A percentile compares a stretch with the other conserved stretches of the same genome.
Conservation (phyloP, 139 green algal genomes). For the Chlorella sp. region DNA sequence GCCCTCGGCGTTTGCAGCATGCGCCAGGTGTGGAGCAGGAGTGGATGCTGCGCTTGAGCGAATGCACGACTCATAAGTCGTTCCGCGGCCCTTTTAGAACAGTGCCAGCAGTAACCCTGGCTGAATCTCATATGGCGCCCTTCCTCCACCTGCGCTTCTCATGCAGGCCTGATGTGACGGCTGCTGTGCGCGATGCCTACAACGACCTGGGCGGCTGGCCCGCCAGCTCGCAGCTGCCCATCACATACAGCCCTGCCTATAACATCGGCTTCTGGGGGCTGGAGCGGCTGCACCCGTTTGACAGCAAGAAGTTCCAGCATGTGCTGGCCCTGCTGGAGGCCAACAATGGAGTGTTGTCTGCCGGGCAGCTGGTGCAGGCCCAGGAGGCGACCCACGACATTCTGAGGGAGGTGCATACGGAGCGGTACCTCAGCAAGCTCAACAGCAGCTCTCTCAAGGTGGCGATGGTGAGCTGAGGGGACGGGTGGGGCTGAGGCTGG, state of each 20-base stretch:
- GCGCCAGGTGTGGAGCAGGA: neutral
- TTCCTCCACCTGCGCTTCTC: too few species aligned
- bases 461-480: neutral
- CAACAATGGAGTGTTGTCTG: neutral
- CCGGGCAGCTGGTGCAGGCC: conserved; percentile 39
- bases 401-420: conserved; percentile 63
- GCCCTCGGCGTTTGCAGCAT: conserved; percentile 13
- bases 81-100: too few species aligned
- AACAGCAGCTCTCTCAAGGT: conserved; percentile 45
- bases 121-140: too few species aligned
- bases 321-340: conserved; percentile 46
- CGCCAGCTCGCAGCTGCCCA: neutral
- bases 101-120: too few species aligned
- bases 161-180: conserved; percentile 17
- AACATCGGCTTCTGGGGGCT: conserved; percentile 84
- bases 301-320: conserved; percentile 75
- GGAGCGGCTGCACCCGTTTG: conserved; percentile 87
- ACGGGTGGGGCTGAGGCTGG: too few species aligned
- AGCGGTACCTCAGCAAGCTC: conserved; percentile 64
- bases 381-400: conserved; percentile 42
- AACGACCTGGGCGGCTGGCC: conserved; percentile 44
- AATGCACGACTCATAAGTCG: too few species aligned
- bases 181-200: neutral
- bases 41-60: too few species aligned
- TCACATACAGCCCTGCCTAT: conserved; percentile 48